These are phyloP conservation scores for Pythium dissotocum DNA, from an alignment of 352 stramenopile genomes.

Conservation along the genomic window DNA sequence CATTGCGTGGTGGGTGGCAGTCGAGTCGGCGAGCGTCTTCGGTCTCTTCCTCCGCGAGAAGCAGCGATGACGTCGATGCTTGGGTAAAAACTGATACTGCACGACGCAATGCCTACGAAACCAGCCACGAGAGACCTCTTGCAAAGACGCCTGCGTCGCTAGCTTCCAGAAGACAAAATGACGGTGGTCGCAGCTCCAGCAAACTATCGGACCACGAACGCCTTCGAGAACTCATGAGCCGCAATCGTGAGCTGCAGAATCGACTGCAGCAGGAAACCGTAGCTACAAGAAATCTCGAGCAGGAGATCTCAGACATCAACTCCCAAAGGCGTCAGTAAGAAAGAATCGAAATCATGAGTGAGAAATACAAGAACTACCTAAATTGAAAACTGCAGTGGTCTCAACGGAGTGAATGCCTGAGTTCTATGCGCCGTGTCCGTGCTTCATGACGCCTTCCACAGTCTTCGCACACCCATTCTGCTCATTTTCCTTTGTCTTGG, in stretches of 20 bases:
- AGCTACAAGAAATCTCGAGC: constrained; percentile 66
- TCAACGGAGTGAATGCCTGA: too few species aligned
- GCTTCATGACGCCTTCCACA: neutral
- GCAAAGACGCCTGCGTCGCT: neutral
- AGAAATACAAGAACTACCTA: neutral
- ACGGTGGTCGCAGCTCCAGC: neutral
- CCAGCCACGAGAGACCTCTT: neutral
- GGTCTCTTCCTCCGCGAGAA: constrained; percentile 19
- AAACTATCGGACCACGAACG: constrained; percentile 57
- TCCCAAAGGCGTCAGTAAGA: constrained; percentile 3
- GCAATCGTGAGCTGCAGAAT: constrained; percentile 78
- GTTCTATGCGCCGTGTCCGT: neutral
- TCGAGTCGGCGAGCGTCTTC: constrained; percentile 19
- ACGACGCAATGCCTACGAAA: neutral
- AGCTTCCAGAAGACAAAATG: neutral
- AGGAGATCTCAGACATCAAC: constrained; percentile 71
- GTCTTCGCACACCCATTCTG: neutral
- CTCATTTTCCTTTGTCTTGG: neutral
- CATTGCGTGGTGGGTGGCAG: constrained; percentile 3
- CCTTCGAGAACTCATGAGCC: constrained; percentile 69
- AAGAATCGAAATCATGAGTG: neutral
- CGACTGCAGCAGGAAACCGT: constrained; percentile 73
- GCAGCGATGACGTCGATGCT: constrained; percentile 7
- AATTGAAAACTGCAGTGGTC: neutral
- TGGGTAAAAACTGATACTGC: neutral